A percentile compares a stretch with the other conserved stretches of the same genome.
Conservation (phyloP, 1,139 yeast genomes). For the Magnusiomyces ingens region DNA sequence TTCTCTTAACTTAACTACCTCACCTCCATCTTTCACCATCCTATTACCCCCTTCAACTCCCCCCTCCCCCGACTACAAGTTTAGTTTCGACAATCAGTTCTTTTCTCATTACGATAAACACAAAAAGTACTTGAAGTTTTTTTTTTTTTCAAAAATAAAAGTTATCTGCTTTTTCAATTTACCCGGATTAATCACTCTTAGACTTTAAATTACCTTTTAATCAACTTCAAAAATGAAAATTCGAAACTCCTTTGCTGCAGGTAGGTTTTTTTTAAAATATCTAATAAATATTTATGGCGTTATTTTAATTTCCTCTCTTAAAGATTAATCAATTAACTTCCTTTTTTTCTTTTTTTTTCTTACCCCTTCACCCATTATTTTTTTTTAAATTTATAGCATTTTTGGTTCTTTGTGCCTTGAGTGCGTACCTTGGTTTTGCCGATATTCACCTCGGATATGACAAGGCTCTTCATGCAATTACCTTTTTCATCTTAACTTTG, state of each 20-base stretch:
- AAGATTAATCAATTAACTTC: not conserved
- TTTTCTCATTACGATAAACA: too few relatives aligned
- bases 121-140: too few relatives aligned
- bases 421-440: slow-evolving; percentile 46
- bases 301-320: not conserved
- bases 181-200: too few relatives aligned
- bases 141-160: too few relatives aligned
- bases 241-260: slow-evolving; percentile 20
- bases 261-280: slow-evolving; percentile 12
- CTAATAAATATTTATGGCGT: not conserved
- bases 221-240: slow-evolving; percentile 17
- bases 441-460: slow-evolving; percentile 44
- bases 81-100: too few relatives aligned
- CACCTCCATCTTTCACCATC: too few relatives aligned
- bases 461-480: slow-evolving; percentile 45
- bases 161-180: too few relatives aligned
- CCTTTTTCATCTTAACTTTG: slow-evolving; percentile 45
- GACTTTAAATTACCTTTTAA: too few relatives aligned
- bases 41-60: too few relatives aligned
- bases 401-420: slow-evolving; percentile 23
- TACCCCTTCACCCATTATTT: not conserved
- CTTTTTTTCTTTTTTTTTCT: not conserved
- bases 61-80: too few relatives aligned
- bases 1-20: too few relatives aligned
- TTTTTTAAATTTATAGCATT: slow-evolving; percentile 23